Percentiles rank a stretch among this genome's conserved stretches.
Evolutionary conservation across 441 rosid species (phyloP).

Genomic region (Hypseocharis bilobata): DNA sequence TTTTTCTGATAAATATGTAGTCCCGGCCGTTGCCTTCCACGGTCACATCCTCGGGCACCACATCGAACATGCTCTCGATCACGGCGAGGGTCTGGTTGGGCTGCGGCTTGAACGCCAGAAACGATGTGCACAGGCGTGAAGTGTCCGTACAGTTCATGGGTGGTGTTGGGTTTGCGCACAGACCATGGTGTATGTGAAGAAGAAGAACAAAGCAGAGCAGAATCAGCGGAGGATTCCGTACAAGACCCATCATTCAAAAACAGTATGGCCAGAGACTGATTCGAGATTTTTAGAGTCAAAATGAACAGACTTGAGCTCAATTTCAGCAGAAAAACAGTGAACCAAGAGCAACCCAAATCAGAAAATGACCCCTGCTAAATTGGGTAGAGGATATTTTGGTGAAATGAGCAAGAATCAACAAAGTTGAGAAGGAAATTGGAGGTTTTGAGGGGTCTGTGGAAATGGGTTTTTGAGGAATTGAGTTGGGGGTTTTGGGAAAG

Average conservation of each 20-base stretch:
- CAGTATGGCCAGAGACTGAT: not conserved
- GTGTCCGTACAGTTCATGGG: constrained; percentile 86
- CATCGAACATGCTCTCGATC: constrained; percentile 93
- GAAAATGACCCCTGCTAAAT: no score
- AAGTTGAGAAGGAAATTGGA: not conserved
- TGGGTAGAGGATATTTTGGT: not conserved
- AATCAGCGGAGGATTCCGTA: constrained; percentile 19
- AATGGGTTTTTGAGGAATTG: not conserved
- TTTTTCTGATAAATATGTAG: constrained; percentile 61
- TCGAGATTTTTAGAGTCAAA: not conserved
- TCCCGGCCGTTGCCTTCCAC: constrained; percentile 37
- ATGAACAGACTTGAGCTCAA: not conserved
- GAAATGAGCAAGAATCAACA: not conserved
- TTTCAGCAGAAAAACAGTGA: no score
- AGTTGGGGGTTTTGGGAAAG: not conserved
- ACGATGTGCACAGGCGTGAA: constrained; percentile 70
- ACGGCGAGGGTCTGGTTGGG: constrained; percentile 47
- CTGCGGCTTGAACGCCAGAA: constrained; percentile 64
- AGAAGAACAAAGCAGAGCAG: constrained; percentile 9
- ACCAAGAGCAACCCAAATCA: no score
- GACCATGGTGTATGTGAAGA: not conserved
- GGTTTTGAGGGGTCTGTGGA: not conserved
- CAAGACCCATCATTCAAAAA: constrained; percentile 29
- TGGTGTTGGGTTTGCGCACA: constrained; percentile 27
- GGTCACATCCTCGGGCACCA: constrained; percentile 53